Percentiles rank a stretch among this genome's conserved stretches.
These are phyloP conservation scores for Boletus bicolor DNA, from an alignment of 768 basidiomycete genomes.

Conservation along the genomic window DNA sequence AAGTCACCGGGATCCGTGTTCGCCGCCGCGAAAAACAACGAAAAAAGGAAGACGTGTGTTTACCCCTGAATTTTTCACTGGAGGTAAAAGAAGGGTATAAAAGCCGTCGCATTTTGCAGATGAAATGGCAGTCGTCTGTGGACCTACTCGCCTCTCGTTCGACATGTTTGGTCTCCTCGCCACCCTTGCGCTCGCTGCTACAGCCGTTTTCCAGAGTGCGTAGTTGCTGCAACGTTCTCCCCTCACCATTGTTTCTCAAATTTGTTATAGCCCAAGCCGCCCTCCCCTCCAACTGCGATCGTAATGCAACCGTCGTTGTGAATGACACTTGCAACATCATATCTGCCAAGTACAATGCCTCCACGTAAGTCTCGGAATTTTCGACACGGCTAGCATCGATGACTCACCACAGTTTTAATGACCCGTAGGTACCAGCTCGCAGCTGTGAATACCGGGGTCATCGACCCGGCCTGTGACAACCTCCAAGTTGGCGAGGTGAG, in stretches of 20 bases:
- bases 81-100: conserved; percentile 17
- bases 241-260: neutral
- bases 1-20: neutral
- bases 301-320: conserved; percentile 52
- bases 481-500: conserved; percentile 49
- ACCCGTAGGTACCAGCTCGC: conserved; percentile 54
- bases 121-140: neutral
- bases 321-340: conserved; percentile 68
- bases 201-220: conserved; percentile 18
- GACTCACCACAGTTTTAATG: neutral
- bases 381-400: neutral
- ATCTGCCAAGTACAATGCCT: conserved; percentile 56
- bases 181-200: conserved; percentile 15
- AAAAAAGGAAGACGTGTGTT: neutral
- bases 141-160: neutral
- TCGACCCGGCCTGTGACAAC: conserved; percentile 56
- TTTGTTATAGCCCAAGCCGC: conserved; percentile 42
- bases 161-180: conserved; percentile 21
- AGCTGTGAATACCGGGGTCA: conserved; percentile 43
- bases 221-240: neutral
- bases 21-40: neutral
- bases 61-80: neutral
- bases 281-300: conserved; percentile 48
- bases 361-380: conserved; percentile 45
- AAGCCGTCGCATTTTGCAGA: neutral